Conservation (phyloP, 129 eudicot species). For the Scalesia atractyloides region DNA sequence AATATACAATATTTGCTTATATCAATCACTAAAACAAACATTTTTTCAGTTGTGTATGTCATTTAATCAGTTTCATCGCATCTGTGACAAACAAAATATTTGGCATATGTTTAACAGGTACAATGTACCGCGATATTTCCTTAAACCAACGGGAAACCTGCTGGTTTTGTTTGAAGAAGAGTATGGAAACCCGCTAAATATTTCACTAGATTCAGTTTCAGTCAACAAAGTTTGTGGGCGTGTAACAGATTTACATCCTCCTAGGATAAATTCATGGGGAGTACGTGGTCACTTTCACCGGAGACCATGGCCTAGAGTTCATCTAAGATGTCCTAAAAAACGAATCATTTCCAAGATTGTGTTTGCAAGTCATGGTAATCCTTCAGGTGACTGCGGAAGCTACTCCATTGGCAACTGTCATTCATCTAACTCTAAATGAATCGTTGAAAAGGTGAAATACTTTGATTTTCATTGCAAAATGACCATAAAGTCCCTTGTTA, state of each 20-base stretch:
- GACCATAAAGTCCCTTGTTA: not conserved
- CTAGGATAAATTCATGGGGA: conserved; percentile 35
- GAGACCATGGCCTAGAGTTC: conserved; percentile 40
- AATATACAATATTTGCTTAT: not conserved
- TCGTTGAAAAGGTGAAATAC: conserved; percentile 48
- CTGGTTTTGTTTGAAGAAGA: conserved; percentile 81
- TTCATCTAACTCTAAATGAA: conserved; percentile 40
- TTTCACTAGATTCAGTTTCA: conserved; percentile 61
- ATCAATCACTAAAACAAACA: not conserved
- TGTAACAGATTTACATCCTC: conserved; percentile 42
- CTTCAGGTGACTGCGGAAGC: conserved; percentile 50
- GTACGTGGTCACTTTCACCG: conserved; percentile 24
- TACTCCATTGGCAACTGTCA: conserved; percentile 62
- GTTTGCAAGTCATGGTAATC: conserved; percentile 72
- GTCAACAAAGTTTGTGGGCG: conserved; percentile 50
- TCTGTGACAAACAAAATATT: not conserved
- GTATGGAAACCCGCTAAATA: conserved; percentile 52
- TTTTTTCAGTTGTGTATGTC: not conserved
- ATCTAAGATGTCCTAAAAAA: conserved; percentile 54
- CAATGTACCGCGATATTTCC: conserved; percentile 75
- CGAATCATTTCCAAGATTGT: conserved; percentile 47
- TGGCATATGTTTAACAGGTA: conserved; percentile 49
- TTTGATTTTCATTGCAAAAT: not conserved
- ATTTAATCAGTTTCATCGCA: not conserved
- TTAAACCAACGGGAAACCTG: conserved; percentile 54